Conservation (phyloP, 257 asterid species). For the Gynochthodes officinalis region DNA sequence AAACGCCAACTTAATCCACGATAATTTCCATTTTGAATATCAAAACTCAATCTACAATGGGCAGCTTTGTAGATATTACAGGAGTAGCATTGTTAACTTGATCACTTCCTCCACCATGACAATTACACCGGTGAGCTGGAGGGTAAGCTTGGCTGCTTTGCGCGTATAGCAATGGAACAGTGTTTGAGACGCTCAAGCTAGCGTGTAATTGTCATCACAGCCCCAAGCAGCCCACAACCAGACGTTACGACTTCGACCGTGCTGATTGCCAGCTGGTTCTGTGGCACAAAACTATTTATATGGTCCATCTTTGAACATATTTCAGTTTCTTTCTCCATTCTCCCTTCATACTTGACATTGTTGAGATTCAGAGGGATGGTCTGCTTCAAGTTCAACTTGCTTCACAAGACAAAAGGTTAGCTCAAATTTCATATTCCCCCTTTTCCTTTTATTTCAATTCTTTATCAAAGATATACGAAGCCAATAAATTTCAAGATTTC, state of each 20-base stretch:
- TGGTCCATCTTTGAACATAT: not conserved
- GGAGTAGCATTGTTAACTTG: too few relatives aligned
- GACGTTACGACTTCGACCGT: not conserved
- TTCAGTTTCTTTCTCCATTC: constrained; percentile 6
- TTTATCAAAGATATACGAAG: too few relatives aligned
- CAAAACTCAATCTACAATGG: too few relatives aligned
- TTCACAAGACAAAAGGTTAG: constrained; percentile 37
- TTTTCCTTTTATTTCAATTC: not conserved
- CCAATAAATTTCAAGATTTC: not conserved
- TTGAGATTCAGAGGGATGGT: constrained; percentile 17
- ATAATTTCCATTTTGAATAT: too few relatives aligned
- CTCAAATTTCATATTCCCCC: not conserved
- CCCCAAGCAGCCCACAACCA: not conserved
- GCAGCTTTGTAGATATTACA: too few relatives aligned
- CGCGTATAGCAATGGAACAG: constrained; percentile 32
- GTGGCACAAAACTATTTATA: constrained; percentile 17
- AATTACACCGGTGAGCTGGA: too few relatives aligned
- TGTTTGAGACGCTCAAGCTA: constrained; percentile 40
- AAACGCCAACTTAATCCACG: too few relatives aligned
- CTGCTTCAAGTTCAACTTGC: constrained; percentile 27
- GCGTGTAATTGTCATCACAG: constrained; percentile 9
- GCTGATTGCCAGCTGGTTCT: not conserved
- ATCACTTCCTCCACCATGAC: too few relatives aligned
- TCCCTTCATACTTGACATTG: not conserved
- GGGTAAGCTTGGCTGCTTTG: not conserved